Evolutionary conservation across 805 yeast species (phyloP), one percentile per base, ranked within the genome.

Genomic region (Yarrowia sp.): DNA sequence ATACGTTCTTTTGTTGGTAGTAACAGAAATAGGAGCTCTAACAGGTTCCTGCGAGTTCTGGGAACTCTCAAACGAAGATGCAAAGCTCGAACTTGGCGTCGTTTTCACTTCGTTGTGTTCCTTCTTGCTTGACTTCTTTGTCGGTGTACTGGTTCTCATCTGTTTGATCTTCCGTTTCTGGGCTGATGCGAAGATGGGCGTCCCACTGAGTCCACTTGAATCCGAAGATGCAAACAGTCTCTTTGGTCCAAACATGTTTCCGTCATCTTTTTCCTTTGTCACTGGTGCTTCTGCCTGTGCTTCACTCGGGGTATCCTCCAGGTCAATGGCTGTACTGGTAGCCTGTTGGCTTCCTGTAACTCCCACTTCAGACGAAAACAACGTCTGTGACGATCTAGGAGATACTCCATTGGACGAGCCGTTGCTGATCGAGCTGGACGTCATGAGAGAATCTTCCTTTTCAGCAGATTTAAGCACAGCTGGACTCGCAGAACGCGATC

Each of bases 161-260:
- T 33, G 33, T n/a, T 34, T 42, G 24, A 58, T 58, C 44, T 58
- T 58, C 7, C 64, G 64, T 40, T 43, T 58, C 7, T n/a, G 49
- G 1, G 40, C 50, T n/a, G 50, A 30, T 10, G 50, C 39, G 17
- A 58, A 58, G 14, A 58, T 58, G 8, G 47, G 30, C 2, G 63
- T 24, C 5, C 38, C 47, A 33, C 63, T 24, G 9, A 55, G 10
- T 10, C 61, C 61, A 30, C 47, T 39, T 13, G 13, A 15, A 5
- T 55, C 63, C 5, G 63, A 0, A 12, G 60, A 40, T 3, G 24
- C 36, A 36, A 55, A 55, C 47, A 55, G n/a, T 30, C 12, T 55
- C 30, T 58, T 58, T 39, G 64, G 49, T 33, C 49, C 63, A 12
- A 43, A 39, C 15, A 24, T 46, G 24, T 24, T 55, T 20, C n/a